These are phyloP conservation scores for Oryza nivara DNA, from an alignment of 176 grass and related monocot species.

Conservation along the genomic window DNA sequence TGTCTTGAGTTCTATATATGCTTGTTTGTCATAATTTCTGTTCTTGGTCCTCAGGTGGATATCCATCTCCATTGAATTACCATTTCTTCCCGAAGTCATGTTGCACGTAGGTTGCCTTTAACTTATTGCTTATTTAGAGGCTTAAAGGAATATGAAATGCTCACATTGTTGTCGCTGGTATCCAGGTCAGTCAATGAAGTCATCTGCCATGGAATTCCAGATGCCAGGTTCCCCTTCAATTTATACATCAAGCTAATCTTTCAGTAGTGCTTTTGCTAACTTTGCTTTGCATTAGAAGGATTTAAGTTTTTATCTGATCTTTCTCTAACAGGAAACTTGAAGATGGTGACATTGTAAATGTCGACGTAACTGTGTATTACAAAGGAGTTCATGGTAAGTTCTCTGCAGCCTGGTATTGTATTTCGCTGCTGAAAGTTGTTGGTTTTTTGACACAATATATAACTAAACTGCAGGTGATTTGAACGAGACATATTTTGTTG, in stretches of 20 bases:
- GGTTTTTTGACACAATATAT: constrained; percentile 18
- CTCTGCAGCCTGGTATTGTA: constrained; percentile 20
- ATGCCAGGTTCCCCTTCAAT: constrained; percentile 74
- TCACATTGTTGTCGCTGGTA: constrained; percentile 31
- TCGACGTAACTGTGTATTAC: constrained; percentile 91
- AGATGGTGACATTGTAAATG: constrained; percentile 97
- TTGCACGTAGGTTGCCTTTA: constrained; percentile 91
- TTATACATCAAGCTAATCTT: constrained; percentile 17
- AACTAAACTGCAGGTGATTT: constrained; percentile 78
- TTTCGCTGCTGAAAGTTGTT: constrained; percentile 29
- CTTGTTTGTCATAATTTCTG: constrained; percentile 26
- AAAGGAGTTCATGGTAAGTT: constrained; percentile 93
- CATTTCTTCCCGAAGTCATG: constrained; percentile 99
- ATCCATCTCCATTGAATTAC: constrained; percentile 96
- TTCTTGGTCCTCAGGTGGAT: constrained; percentile 75
- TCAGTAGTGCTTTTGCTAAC: constrained; percentile 36
- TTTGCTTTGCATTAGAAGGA: constrained; percentile 12
- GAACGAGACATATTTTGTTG: constrained; percentile 99
- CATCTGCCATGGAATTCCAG: constrained; percentile 97
- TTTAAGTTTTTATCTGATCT: constrained; percentile 44
- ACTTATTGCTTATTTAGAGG: constrained; percentile 26
- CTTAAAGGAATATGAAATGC: constrained; percentile 29
- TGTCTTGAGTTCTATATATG: constrained; percentile 24
- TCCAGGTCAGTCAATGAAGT: constrained; percentile 98
- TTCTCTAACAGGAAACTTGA: constrained; percentile 77